Conservation (phyloP, 164 flowering plant species). For the Paratinospora sagittata region DNA sequence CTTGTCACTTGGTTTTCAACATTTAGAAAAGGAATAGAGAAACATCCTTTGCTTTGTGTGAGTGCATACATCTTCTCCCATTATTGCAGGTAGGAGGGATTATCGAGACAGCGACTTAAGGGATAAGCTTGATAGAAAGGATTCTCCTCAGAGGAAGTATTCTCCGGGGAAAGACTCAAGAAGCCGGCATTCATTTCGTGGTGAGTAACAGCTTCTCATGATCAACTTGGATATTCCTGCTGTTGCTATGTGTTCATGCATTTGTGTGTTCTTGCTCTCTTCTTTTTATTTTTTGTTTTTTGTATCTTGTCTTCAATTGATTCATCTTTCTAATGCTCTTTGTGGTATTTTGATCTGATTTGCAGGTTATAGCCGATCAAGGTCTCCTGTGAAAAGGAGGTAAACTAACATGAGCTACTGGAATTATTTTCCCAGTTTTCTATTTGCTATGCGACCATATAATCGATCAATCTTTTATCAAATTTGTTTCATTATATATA, state of each 20-base stretch:
- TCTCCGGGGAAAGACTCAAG: constrained; percentile 55
- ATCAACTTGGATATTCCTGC: constrained; percentile 7
- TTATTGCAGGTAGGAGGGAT: constrained; percentile 55
- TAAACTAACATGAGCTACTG: constrained; percentile 25
- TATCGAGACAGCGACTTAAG: constrained; percentile 52
- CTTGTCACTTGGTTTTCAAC: constrained; percentile 13
- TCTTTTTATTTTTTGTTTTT: background rate
- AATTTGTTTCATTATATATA: background rate
- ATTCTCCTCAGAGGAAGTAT: constrained; percentile 50
- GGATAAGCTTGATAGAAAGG: constrained; percentile 65
- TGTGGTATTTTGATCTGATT: constrained; percentile 5
- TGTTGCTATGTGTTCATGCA: background rate
- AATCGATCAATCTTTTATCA: background rate
- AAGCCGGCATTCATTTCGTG: constrained; percentile 36
- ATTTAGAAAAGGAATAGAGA: background rate
- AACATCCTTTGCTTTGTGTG: constrained; percentile 11
- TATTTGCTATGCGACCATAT: background rate
- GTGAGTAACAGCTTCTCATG: constrained; percentile 27
- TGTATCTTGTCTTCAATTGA: background rate
- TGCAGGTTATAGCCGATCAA: constrained; percentile 52
- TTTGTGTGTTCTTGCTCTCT: background rate
- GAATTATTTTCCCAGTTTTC: background rate
- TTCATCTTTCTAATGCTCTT: background rate
- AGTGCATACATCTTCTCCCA: constrained; percentile 6
- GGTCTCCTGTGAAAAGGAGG: constrained; percentile 44